Base-by-base conservation (phyloP, 2,329 filamentous ascomycete genomes). In the Graphiopsis chlorocephala region DNA sequence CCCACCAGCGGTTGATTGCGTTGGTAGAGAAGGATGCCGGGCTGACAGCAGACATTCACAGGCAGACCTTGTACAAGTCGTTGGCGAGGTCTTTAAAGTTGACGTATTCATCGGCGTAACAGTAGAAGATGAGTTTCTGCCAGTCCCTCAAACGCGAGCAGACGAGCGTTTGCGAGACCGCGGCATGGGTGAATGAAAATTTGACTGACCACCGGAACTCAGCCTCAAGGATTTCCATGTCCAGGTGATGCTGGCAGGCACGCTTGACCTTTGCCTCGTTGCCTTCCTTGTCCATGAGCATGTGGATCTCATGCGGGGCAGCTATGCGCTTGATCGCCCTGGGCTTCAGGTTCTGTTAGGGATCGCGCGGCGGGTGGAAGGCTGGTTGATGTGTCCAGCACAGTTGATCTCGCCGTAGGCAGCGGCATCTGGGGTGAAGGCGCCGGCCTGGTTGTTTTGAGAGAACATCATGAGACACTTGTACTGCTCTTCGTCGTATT, bases 1-100 rank as follows among this genome's bases (percentile, higher is more conserved):
- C 68, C 73, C n/a, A 74, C 75, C 35, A 74, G 72, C 75, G 72
- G 11, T 68, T 69, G 61, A 73, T 71, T 11, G 75, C 73, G 31
- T 74, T 71, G 26, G 75, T 72, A 5, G 75, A 74, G 77, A 98
- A 97, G 0, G 94, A 97, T 5, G 94, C 95, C 10, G 95, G 95
- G 75, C 98, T 99, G 78, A 99, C 96, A 3, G 95, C 95, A 5
- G 94, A 98, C 92, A 99, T 97, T 95, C 95, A 99, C 73, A 99
- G 98, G 71, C 95, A 88, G 25, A 97, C 94, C 80, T 98, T 98
- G 85, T 98, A 99, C 12, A 99, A 84, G 75, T 99, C 95, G 0
- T 93, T 97, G 61, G 99, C 95, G n/a, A 99, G 86, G 2, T 92
- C 92, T 77, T 99, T 99, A 84, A 99, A 99, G 81, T 98, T 98